Percentiles rank a stretch among this genome's conserved stretches.
Conservation (phyloP, 352 stramenopile species). For the Thraustotheca clavata region DNA sequence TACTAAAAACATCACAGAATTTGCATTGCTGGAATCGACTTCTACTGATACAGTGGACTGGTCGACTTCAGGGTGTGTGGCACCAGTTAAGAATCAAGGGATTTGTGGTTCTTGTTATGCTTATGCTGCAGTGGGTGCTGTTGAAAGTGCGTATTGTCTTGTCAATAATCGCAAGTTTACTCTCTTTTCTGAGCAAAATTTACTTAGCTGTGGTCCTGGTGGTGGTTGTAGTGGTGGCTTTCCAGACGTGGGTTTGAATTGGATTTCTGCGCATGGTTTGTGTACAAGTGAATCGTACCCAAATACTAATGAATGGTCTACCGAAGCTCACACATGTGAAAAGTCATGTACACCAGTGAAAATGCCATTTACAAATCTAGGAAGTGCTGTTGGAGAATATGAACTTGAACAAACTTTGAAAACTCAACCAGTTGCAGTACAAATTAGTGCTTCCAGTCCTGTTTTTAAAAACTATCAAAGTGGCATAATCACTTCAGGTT, state of each 20-base stretch:
- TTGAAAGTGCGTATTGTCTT: slow-evolving; percentile 28
- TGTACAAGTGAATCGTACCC: slow-evolving; percentile 10
- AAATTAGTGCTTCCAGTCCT: not conserved
- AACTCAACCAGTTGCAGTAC: not conserved
- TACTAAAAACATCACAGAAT: not conserved
- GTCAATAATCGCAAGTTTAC: slow-evolving; percentile 22
- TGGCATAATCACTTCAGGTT: not conserved
- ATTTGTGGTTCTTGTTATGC: slow-evolving; percentile 37
- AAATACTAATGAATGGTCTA: not conserved
- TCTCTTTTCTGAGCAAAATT: slow-evolving; percentile 47
- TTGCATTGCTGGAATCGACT: not conserved
- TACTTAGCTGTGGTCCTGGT: slow-evolving; percentile 52
- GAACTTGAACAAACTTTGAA: not conserved
- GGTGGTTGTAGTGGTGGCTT: slow-evolving; percentile 54
- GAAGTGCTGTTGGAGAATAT: not conserved
- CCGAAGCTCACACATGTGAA: not conserved
- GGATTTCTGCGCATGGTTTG: slow-evolving; percentile 27
- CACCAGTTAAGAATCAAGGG: slow-evolving; percentile 31
- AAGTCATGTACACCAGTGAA: not conserved
- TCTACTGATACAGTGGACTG: slow-evolving; percentile 13
- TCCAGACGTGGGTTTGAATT: slow-evolving; percentile 46
- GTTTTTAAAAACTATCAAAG: slow-evolving; percentile 3
- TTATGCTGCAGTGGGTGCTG: slow-evolving; percentile 29
- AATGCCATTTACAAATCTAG: not conserved
- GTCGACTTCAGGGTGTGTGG: slow-evolving; percentile 16